These are phyloP conservation scores for Microsporum canis DNA, from an alignment of 2,329 filamentous ascomycete genomes.

Conservation along the genomic window DNA sequence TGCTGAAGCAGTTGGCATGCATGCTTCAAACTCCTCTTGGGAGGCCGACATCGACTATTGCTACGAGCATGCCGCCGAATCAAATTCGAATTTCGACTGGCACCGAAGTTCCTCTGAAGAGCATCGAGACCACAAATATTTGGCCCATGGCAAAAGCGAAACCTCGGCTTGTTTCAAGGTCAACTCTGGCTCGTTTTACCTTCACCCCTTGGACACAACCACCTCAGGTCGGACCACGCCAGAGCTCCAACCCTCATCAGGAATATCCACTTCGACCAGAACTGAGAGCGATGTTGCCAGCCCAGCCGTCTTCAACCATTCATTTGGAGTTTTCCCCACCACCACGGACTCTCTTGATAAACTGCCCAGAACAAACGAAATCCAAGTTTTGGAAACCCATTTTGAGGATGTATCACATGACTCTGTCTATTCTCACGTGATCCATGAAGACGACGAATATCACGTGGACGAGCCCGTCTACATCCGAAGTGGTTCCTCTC, in stretches of 20 bases:
- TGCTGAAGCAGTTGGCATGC: not conserved
- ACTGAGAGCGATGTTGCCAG: not conserved
- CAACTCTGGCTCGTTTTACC: not conserved
- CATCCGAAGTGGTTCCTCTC: conserved; percentile 39
- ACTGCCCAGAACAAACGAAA: conserved; percentile 21
- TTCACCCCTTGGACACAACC: not conserved
- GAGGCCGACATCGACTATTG: conserved; percentile 53
- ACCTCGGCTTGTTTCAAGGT: not conserved
- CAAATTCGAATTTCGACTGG: conserved; percentile 52
- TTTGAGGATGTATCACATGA: conserved; percentile 25
- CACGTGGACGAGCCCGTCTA: conserved; percentile 31
- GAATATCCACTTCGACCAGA: not conserved
- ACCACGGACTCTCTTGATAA: conserved; percentile 2
- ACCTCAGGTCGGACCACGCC: not conserved
- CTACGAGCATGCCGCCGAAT: conserved; percentile 50
- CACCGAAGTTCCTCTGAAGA: conserved; percentile 29
- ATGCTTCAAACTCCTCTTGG: conserved; percentile 34
- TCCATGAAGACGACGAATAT: conserved; percentile 35
- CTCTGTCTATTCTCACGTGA: conserved; percentile 31
- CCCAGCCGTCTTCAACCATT: conserved; percentile 3
- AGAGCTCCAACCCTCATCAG: not conserved
- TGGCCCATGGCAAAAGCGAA: not conserved
- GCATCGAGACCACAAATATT: not conserved
- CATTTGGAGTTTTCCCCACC: conserved; percentile 6
- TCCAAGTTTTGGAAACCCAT: conserved; percentile 22